phyloP scores from a whole-genome alignment of 805 yeast genomes.

The Candida maesae region DNA sequence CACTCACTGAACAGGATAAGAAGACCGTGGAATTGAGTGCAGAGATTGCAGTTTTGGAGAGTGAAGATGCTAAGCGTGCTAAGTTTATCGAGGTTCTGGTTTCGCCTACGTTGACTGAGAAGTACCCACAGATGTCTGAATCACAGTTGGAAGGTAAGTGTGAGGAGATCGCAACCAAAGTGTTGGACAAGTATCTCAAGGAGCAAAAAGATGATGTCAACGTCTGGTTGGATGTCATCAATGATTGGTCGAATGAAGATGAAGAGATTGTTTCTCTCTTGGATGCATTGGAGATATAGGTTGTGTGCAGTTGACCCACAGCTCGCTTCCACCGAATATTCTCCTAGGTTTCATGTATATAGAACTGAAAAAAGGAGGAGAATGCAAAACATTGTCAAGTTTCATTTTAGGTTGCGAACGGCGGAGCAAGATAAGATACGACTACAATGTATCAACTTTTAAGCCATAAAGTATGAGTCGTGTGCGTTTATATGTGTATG shows the following conservation, averaged over 20 bases:
- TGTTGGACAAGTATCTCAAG: slow-evolving; percentile 6
- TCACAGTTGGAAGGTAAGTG: slow-evolving; percentile 7
- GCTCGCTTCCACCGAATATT: neutral
- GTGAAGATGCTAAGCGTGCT: slow-evolving; percentile 8
- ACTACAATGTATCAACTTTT: too few relatives aligned
- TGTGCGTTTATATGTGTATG: too few relatives aligned
- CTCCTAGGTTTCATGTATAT: neutral
- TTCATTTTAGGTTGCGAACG: too few relatives aligned
- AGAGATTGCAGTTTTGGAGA: slow-evolving; percentile 4
- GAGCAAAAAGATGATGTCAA: slow-evolving; percentile 5
- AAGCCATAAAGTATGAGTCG: too few relatives aligned
- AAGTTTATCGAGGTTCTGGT: slow-evolving; percentile 9
- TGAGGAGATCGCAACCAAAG: slow-evolving; percentile 2
- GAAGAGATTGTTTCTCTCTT: slow-evolving; percentile 7
- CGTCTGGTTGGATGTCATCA: slow-evolving; percentile 16
- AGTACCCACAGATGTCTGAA: slow-evolving; percentile 8
- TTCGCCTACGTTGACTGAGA: slow-evolving; percentile 6
- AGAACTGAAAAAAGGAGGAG: neutral
- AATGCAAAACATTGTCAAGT: too few relatives aligned
- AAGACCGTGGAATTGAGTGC: slow-evolving; percentile 10
- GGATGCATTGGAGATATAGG: slow-evolving; percentile 7
- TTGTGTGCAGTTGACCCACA: too few relatives aligned
- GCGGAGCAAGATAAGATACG: too few relatives aligned
- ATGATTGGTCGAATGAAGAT: slow-evolving; percentile 15
- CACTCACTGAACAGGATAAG: slow-evolving; percentile 5